phyloP scores from a whole-genome alignment of 2,329 filamentous ascomycete genomes.

The Talaromyces sp. region DNA sequence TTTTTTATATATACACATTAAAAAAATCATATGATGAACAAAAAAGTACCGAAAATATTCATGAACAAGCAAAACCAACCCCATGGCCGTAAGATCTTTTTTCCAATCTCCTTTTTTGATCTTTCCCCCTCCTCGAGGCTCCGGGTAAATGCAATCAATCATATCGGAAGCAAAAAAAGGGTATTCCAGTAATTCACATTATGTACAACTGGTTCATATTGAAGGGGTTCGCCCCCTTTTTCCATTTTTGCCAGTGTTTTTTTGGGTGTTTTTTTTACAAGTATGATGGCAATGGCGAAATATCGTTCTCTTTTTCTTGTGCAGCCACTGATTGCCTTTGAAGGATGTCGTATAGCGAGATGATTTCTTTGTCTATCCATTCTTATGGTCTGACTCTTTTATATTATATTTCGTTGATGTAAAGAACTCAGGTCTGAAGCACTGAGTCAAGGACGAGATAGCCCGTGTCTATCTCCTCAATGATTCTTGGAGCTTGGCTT shows the following conservation, averaged over 20 bases:
- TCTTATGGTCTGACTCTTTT: not conserved
- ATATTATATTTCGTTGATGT: not conserved
- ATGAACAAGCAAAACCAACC: not conserved
- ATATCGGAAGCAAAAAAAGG: not conserved
- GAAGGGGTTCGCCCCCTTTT: not conserved
- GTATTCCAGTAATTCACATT: not conserved
- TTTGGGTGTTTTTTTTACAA: not conserved
- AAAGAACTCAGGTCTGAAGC: not conserved
- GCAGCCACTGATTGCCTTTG: not conserved
- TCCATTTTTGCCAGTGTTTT: not conserved
- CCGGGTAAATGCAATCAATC: not conserved
- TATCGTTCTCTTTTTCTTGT: not conserved
- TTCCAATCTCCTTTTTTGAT: not conserved
- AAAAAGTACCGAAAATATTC: not conserved
- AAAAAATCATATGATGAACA: not conserved
- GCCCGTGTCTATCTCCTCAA: not conserved
- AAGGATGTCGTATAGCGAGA: not conserved
- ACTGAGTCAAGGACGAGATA: not conserved
- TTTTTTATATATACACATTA: not conserved
- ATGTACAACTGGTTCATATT: not conserved
- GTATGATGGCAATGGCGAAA: not conserved
- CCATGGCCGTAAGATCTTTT: not conserved
- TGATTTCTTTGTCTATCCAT: not conserved
- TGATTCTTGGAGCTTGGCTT: conserved; percentile 9
- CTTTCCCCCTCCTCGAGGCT: not conserved